A percentile compares a stretch with the other conserved stretches of the same genome.
These are phyloP conservation scores for Haplosporangium sp. DNA, from an alignment of 371 early-diverging fungal genomes.

Conservation along the genomic window DNA sequence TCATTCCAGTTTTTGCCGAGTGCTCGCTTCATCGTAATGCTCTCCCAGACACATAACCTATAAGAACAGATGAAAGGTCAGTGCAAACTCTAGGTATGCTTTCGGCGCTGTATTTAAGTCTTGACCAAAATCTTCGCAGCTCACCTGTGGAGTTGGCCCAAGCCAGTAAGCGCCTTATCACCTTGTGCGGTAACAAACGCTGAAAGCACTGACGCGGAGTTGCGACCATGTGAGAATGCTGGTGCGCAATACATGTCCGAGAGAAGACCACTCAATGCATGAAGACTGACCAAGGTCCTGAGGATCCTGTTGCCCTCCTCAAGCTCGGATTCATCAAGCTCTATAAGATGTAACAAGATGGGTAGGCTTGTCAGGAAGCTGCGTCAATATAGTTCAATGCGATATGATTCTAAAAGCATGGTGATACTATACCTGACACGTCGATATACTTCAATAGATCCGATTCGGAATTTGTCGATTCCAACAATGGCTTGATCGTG, in stretches of 20 bases:
- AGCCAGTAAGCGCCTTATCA: slow-evolving; percentile 60
- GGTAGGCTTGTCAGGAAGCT: too few species aligned
- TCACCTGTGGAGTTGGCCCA: slow-evolving; percentile 77
- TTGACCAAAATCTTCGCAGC: neutral
- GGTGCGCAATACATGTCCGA: slow-evolving; percentile 81
- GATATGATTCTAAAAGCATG: neutral
- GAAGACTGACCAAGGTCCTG: slow-evolving; percentile 70
- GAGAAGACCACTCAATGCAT: slow-evolving; percentile 73
- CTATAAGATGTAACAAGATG: slow-evolving; percentile 17
- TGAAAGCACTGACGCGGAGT: slow-evolving; percentile 68
- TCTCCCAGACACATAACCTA: slow-evolving; percentile 79
- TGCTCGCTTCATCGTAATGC: slow-evolving; percentile 65
- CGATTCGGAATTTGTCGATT: slow-evolving; percentile 23
- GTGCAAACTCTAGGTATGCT: neutral
- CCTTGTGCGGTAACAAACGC: slow-evolving; percentile 67
- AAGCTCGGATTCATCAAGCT: slow-evolving; percentile 60
- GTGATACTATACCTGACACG: slow-evolving; percentile 14
- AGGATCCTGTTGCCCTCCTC: slow-evolving; percentile 66
- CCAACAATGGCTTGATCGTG: slow-evolving; percentile 43
- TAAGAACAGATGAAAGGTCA: neutral
- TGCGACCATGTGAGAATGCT: slow-evolving; percentile 73
- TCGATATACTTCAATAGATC: slow-evolving; percentile 39
- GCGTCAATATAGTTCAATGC: neutral
- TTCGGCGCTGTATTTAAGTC: too few species aligned
- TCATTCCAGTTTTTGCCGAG: slow-evolving; percentile 78